These are phyloP conservation scores for Boletus insuetus DNA, from an alignment of 768 basidiomycete species.

Conservation along the genomic window DNA sequence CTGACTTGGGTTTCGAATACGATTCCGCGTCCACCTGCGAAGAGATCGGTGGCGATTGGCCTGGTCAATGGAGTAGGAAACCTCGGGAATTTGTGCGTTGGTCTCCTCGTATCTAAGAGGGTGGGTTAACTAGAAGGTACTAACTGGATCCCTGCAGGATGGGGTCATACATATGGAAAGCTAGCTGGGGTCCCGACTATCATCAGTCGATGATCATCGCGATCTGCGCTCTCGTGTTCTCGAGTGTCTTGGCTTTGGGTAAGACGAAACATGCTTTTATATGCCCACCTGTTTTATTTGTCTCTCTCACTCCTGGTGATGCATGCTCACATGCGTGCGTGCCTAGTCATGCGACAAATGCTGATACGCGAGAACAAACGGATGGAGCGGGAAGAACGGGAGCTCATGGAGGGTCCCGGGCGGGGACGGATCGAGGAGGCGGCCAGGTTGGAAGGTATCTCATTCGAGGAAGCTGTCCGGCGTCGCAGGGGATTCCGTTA, in stretches of 20 bases:
- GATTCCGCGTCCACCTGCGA: slow-evolving; percentile 56
- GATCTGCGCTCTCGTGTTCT: slow-evolving; percentile 28
- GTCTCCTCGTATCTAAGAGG: not conserved
- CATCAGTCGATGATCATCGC: slow-evolving; percentile 59
- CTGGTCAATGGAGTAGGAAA: slow-evolving; percentile 63
- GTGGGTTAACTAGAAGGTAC: not conserved
- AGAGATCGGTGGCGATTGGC: slow-evolving; percentile 52
- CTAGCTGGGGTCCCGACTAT: slow-evolving; percentile 58
- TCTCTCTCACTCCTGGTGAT: not conserved
- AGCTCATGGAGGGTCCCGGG: slow-evolving; percentile 43
- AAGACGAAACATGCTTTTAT: not conserved
- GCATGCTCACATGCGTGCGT: not conserved
- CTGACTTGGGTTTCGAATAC: slow-evolving; percentile 63
- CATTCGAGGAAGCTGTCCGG: slow-evolving; percentile 56
- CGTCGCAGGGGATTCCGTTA: slow-evolving; percentile 59
- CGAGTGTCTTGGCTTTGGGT: slow-evolving; percentile 34
- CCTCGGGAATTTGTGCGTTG: slow-evolving; percentile 54
- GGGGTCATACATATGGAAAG: slow-evolving; percentile 61
- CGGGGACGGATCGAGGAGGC: slow-evolving; percentile 54
- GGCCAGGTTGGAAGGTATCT: slow-evolving; percentile 56
- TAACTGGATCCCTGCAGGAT: slow-evolving; percentile 36
- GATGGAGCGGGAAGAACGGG: slow-evolving; percentile 48
- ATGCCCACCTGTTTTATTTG: not conserved
- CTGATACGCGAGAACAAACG: slow-evolving; percentile 50
- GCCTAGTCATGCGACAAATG: slow-evolving; percentile 40